Evolutionary conservation across 371 early-diverging fungal genomes (phyloP).

Genomic region (Rhizopus arrhizus): DNA sequence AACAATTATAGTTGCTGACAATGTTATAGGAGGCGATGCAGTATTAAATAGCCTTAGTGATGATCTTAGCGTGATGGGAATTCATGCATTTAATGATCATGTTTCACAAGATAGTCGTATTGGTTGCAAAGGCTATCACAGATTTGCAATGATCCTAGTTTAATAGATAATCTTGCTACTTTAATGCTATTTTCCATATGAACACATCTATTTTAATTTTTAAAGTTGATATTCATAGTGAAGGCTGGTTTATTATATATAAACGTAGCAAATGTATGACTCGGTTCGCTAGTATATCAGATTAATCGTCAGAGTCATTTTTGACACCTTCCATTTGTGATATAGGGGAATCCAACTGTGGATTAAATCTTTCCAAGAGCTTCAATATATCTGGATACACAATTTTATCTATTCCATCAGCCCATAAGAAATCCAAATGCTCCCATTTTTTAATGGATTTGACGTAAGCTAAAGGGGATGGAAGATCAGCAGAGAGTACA

Average conservation of each 20-base stretch:
- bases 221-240: no score
- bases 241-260: no score
- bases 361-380: constrained; percentile 45
- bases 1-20: constrained; percentile 6
- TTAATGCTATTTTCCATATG: no score
- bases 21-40: neutral
- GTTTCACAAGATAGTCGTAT: neutral
- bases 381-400: constrained; percentile 53
- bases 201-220: no score
- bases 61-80: neutral
- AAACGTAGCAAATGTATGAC: no score
- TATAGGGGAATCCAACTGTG: constrained; percentile 2
- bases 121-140: neutral
- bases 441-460: constrained; percentile 74
- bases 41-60: neutral
- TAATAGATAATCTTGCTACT: no score
- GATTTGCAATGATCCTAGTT: no score
- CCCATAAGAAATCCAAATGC: constrained; percentile 84
- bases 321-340: constrained; percentile 20
- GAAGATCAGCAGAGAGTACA: constrained; percentile 60
- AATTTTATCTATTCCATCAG: constrained; percentile 55
- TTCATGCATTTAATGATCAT: constrained; percentile 3
- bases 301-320: constrained; percentile 2
- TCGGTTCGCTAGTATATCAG: no score
- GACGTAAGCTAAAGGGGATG: constrained; percentile 57